A percentile compares a stretch with the other conserved stretches of the same genome.
phyloP scores from a whole-genome alignment of 768 basidiomycete species.

The Suillus americanus region DNA sequence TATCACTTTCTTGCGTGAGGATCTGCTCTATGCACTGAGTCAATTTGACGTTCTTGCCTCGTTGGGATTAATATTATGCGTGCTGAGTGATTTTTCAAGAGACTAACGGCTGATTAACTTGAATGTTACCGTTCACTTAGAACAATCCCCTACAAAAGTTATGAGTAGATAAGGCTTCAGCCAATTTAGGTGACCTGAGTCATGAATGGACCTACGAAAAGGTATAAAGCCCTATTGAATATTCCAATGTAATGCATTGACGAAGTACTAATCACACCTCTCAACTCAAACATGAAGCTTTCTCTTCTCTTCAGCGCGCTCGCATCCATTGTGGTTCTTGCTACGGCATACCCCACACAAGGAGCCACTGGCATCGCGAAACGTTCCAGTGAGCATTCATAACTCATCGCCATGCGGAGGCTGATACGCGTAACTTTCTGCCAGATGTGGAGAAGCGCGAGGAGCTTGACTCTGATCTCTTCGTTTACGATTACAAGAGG shows the following conservation, averaged over 20 bases:
- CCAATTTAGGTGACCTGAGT: no score
- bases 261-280: not conserved
- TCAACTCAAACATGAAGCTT: not conserved
- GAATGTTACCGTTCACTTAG: no score
- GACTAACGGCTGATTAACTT: no score
- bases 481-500: not conserved
- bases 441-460: not conserved
- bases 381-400: not conserved
- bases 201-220: no score
- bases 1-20: not conserved
- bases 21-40: not conserved
- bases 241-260: not conserved
- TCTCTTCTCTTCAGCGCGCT: no score
- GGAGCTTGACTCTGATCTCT: not conserved
- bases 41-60: not conserved
- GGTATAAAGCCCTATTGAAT: no score
- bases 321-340: no score
- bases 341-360: not conserved
- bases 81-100: not conserved
- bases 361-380: not conserved
- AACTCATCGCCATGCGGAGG: not conserved
- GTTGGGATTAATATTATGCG: not conserved
- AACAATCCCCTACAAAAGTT: no score
- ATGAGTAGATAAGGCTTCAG: no score
- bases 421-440: not conserved